phyloP scores from a whole-genome alignment of 2,329 filamentous ascomycete species.

The Penicillium concentricum region DNA sequence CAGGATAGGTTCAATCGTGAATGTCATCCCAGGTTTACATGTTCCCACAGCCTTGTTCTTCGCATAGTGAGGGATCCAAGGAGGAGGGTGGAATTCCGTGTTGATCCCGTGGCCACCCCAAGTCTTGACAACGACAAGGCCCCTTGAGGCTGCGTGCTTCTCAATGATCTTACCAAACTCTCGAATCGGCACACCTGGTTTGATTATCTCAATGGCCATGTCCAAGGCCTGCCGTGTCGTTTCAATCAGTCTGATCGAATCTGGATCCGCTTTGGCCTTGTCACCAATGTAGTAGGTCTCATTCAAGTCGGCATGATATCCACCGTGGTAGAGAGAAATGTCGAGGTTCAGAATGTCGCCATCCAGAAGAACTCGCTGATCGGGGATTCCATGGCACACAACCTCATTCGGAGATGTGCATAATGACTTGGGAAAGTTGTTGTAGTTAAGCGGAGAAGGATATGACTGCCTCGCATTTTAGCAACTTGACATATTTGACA shows the following conservation, averaged over 20 bases:
- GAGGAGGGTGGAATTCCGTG: conserved; percentile 81
- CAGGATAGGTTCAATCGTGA: conserved; percentile 96
- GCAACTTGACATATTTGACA: background rate
- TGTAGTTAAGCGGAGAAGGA: conserved; percentile 87
- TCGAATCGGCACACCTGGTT: conserved; percentile 80
- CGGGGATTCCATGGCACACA: conserved; percentile 94
- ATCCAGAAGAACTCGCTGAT: conserved; percentile 75
- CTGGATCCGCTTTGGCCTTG: conserved; percentile 72
- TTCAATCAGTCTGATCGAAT: conserved; percentile 81
- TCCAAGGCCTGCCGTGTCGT: conserved; percentile 79
- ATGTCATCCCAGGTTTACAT: conserved; percentile 90
- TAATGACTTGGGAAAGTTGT: conserved; percentile 89
- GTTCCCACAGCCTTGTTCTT: conserved; percentile 92
- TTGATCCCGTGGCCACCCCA: conserved; percentile 94
- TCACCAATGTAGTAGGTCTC: conserved; percentile 95
- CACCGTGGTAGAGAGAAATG: conserved; percentile 82
- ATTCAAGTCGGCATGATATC: conserved; percentile 89
- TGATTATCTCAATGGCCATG: conserved; percentile 79
- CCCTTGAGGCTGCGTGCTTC: conserved; percentile 75
- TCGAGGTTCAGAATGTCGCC: conserved; percentile 95
- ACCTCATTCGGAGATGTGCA: conserved; percentile 92
- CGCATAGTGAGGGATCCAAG: conserved; percentile 89
- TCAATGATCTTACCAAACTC: conserved; percentile 90
- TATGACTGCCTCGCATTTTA: conserved; percentile 64
- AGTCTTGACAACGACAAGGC: conserved; percentile 80